Percentiles rank a stretch among this genome's conserved stretches.
Conservation (phyloP, 495 filamentous ascomycete genomes). For the Talaromyces nanjingensis region DNA sequence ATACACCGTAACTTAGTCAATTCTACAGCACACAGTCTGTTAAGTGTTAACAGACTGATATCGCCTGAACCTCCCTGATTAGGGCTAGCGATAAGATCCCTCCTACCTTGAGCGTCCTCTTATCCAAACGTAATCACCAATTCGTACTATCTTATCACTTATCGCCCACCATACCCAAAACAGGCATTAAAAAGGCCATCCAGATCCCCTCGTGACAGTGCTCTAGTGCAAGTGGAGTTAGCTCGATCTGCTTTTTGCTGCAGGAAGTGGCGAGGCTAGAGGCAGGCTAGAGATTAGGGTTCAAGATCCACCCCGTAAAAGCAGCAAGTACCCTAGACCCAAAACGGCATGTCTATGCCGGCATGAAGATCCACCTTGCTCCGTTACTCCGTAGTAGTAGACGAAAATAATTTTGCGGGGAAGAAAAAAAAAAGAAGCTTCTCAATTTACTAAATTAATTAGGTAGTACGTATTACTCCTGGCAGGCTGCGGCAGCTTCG, state of each 20-base stretch:
- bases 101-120: background rate
- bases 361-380: too few species aligned
- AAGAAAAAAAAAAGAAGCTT: background rate
- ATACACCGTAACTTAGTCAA: background rate
- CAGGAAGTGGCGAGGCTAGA: background rate
- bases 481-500: background rate
- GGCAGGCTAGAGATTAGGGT: background rate
- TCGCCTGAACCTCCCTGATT: constrained; percentile 9
- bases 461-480: background rate
- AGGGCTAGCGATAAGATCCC: constrained; percentile 2
- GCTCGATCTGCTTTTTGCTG: background rate
- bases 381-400: background rate
- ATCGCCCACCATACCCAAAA: constrained; percentile 1
- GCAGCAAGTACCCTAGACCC: background rate
- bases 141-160: background rate
- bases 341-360: background rate
- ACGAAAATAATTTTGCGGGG: constrained; percentile 3
- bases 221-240: background rate
- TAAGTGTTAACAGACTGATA: background rate
- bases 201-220: background rate
- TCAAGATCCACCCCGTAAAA: background rate
- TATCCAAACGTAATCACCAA: background rate
- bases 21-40: background rate
- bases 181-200: background rate
- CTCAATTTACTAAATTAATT: background rate